Evolutionary conservation across 177 flowering plant genomes (phyloP).

Genomic region (Vitis hybrid): DNA sequence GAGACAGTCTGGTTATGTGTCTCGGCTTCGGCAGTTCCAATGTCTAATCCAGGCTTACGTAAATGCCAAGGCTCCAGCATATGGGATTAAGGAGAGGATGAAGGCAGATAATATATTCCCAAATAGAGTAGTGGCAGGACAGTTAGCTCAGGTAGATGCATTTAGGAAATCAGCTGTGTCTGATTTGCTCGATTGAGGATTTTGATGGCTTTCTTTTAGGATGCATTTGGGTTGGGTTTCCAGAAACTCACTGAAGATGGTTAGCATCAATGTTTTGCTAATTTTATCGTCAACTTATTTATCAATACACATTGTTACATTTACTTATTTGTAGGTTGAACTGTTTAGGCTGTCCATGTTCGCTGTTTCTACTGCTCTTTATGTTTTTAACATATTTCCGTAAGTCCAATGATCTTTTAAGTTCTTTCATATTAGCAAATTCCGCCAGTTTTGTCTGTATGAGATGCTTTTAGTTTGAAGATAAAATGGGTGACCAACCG

Average conservation of each 20-base stretch:
- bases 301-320: too few relatives aligned
- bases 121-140: slow-evolving; percentile 40
- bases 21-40: slow-evolving; percentile 46
- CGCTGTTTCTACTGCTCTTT: too few relatives aligned
- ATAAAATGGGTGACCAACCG: too few relatives aligned
- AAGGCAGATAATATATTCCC: slow-evolving; percentile 78
- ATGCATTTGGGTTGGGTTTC: not conserved
- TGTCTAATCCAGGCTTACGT: slow-evolving; percentile 57
- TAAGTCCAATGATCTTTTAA: too few relatives aligned
- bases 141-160: slow-evolving; percentile 51
- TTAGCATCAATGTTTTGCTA: not conserved
- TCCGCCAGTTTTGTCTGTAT: too few relatives aligned
- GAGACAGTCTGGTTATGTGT: slow-evolving; percentile 59
- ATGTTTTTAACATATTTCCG: too few relatives aligned
- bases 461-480: too few relatives aligned
- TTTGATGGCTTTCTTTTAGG: not conserved
- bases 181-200: slow-evolving; percentile 54
- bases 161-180: slow-evolving; percentile 59
- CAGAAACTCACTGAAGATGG: not conserved
- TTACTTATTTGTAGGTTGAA: too few relatives aligned
- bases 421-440: too few relatives aligned
- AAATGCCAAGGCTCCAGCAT: slow-evolving; percentile 73
- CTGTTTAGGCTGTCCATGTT: too few relatives aligned
- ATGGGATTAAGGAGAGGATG: slow-evolving; percentile 83
- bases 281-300: not conserved